These are phyloP conservation scores for Amanita exitialis DNA, from an alignment of 768 basidiomycete species.

Conservation along the genomic window DNA sequence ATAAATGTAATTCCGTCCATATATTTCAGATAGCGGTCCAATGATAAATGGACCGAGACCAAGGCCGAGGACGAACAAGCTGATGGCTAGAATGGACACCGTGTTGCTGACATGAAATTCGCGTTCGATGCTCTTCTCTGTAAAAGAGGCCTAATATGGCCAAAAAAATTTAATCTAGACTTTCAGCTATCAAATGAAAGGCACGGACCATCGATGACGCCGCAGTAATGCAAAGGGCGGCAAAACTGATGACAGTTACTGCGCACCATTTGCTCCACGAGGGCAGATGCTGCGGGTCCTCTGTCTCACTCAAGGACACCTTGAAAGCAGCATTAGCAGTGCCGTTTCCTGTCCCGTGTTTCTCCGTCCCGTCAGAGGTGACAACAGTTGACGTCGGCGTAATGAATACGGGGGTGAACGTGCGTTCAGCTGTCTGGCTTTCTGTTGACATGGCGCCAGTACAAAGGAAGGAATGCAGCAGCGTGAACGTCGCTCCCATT, in stretches of 20 bases:
- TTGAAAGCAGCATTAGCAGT: slow-evolving; percentile 9
- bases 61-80: slow-evolving; percentile 50
- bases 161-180: not conserved
- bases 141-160: slow-evolving; percentile 44
- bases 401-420: no score
- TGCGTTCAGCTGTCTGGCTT: no score
- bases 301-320: slow-evolving; percentile 28
- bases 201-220: slow-evolving; percentile 45
- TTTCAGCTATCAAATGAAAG: not conserved
- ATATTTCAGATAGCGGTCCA: slow-evolving; percentile 47
- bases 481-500: no score
- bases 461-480: no score
- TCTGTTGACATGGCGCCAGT: no score
- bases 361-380: no score
- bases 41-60: slow-evolving; percentile 46
- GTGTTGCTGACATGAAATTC: slow-evolving; percentile 37
- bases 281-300: slow-evolving; percentile 33
- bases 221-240: slow-evolving; percentile 40
- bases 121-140: slow-evolving; percentile 48
- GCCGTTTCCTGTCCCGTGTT: no score
- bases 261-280: slow-evolving; percentile 35
- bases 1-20: slow-evolving; percentile 60
- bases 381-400: no score
- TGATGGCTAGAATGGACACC: slow-evolving; percentile 43
- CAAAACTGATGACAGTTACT: slow-evolving; percentile 34